A percentile compares a stretch with the other conserved stretches of the same genome.
Evolutionary conservation across 768 basidiomycete species (phyloP).

Genomic region (Cystobasidium tubakii): DNA sequence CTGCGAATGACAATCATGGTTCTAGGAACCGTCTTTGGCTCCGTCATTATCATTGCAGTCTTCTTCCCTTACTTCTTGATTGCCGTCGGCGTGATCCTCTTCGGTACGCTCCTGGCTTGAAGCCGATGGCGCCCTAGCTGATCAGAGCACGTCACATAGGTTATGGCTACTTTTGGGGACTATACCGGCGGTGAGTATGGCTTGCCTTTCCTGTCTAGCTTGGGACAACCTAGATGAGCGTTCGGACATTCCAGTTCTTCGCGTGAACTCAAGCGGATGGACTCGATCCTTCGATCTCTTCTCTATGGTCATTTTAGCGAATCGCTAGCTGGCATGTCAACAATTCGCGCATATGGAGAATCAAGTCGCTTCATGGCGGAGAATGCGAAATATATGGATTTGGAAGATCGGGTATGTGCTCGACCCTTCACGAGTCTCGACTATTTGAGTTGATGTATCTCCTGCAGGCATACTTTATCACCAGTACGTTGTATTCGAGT

Average conservation of each 20-base stretch:
- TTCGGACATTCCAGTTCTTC: slow-evolving; percentile 80
- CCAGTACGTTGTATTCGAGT: slow-evolving; percentile 17
- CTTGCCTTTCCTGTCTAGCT: slow-evolving; percentile 54
- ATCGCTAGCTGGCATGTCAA: slow-evolving; percentile 70
- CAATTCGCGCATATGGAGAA: slow-evolving; percentile 73
- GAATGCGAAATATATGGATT: slow-evolving; percentile 66
- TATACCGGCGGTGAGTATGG: slow-evolving; percentile 39
- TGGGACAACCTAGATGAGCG: slow-evolving; percentile 70
- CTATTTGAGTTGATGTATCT: neutral
- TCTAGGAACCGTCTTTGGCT: slow-evolving; percentile 53
- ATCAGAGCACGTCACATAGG: slow-evolving; percentile 59
- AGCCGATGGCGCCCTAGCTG: neutral
- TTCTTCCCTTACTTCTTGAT: slow-evolving; percentile 72
- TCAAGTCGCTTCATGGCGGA: slow-evolving; percentile 63
- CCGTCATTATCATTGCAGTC: slow-evolving; percentile 65
- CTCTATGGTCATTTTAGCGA: slow-evolving; percentile 91
- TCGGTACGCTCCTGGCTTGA: slow-evolving; percentile 59
- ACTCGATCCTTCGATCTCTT: slow-evolving; percentile 74
- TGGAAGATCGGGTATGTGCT: slow-evolving; percentile 85
- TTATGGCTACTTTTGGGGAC: slow-evolving; percentile 52
- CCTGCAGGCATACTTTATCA: slow-evolving; percentile 79
- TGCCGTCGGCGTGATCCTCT: slow-evolving; percentile 59
- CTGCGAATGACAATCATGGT: slow-evolving; percentile 61
- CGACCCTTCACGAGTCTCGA: slow-evolving; percentile 50
- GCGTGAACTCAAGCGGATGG: slow-evolving; percentile 75